phyloP scores from a whole-genome alignment of 768 basidiomycete genomes.

The Neoboletus magnificus region DNA sequence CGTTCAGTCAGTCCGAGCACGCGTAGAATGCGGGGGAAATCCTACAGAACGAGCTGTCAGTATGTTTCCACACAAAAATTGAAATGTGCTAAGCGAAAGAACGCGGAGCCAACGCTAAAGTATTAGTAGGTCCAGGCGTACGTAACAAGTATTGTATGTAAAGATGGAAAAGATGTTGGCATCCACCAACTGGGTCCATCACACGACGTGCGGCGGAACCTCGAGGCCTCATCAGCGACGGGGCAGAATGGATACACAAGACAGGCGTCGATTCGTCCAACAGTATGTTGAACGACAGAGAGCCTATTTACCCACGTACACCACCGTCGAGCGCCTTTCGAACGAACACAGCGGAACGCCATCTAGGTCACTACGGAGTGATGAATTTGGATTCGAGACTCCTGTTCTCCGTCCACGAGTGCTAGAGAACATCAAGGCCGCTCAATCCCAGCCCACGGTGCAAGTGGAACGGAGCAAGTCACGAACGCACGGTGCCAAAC shows the following conservation, averaged over 20 bases:
- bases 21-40: background rate
- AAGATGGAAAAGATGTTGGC: background rate
- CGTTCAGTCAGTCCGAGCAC: background rate
- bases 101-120: background rate
- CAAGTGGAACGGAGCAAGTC: background rate
- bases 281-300: conserved; percentile 51
- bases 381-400: conserved; percentile 46
- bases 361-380: conserved; percentile 1
- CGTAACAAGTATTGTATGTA: conserved; percentile 2
- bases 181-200: background rate
- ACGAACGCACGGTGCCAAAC: background rate
- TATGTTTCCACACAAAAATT: conserved; percentile 6
- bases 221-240: background rate
- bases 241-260: conserved; percentile 25
- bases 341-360: conserved; percentile 13
- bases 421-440: conserved; percentile 10
- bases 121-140: background rate
- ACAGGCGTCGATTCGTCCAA: conserved; percentile 41
- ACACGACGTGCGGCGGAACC: background rate
- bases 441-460: background rate
- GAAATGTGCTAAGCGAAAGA: background rate
- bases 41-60: background rate
- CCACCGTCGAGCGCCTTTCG: conserved; percentile 34
- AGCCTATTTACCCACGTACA: conserved; percentile 42
- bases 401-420: conserved; percentile 53